Conservation (phyloP, 1,284 basidiomycete genomes). For the Apiotrichum laibachii region DNA sequence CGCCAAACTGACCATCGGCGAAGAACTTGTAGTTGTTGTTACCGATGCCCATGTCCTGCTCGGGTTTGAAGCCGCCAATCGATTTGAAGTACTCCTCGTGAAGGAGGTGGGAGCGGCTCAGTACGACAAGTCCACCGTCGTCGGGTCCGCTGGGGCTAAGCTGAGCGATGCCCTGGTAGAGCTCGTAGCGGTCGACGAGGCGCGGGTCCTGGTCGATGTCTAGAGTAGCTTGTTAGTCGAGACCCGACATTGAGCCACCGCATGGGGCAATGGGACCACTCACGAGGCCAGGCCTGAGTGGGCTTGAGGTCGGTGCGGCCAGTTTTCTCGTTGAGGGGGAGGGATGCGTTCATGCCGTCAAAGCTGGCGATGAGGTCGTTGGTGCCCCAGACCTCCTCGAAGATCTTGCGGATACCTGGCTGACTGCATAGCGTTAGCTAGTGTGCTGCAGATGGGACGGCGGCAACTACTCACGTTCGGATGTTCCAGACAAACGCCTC, state of each 20-base stretch:
- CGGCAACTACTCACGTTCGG: slow-evolving; percentile 12
- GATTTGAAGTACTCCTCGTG: slow-evolving; percentile 19
- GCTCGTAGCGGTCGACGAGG: slow-evolving; percentile 12
- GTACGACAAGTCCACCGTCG: slow-evolving; percentile 25
- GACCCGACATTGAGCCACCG: too few species aligned
- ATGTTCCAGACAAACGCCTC: slow-evolving; percentile 45
- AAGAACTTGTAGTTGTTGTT: too few species aligned
- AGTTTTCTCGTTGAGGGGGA: slow-evolving; percentile 10
- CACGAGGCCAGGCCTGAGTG: slow-evolving; percentile 21
- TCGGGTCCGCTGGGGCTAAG: slow-evolving; percentile 21
- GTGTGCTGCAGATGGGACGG: neutral
- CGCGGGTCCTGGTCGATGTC: slow-evolving; percentile 26
- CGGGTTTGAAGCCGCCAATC: too few species aligned
- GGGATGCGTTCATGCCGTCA: slow-evolving; percentile 23
- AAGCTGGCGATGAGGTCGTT: slow-evolving; percentile 41
- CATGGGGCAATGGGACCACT: slow-evolving; percentile 1
- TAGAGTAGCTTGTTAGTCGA: too few species aligned
- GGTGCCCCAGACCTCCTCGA: slow-evolving; percentile 38
- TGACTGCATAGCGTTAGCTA: slow-evolving; percentile 2
- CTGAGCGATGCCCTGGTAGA: slow-evolving; percentile 28
- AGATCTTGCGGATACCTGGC: slow-evolving; percentile 30
- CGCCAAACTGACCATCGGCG: too few species aligned
- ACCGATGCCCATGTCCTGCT: too few species aligned
- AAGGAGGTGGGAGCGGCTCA: slow-evolving; percentile 15
- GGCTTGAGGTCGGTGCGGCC: slow-evolving; percentile 12